These are phyloP conservation scores for Mrakia hoshinonis DNA, from an alignment of 768 basidiomycete species.

Conservation along the genomic window DNA sequence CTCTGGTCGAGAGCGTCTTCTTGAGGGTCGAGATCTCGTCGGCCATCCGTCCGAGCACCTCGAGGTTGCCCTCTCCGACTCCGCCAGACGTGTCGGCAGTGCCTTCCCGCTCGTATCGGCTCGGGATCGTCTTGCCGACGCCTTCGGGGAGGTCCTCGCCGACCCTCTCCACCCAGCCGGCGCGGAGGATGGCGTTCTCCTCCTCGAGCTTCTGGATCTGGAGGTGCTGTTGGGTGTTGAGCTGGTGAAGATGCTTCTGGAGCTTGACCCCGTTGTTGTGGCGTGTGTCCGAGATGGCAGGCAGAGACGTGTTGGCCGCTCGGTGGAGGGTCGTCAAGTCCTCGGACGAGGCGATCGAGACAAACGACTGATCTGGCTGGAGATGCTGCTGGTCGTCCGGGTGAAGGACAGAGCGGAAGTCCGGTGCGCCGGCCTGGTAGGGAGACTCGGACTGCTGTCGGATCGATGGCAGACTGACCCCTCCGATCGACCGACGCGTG, in stretches of 20 bases:
- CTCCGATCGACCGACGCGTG: conserved; percentile 45
- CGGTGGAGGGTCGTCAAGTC: conserved; percentile 66
- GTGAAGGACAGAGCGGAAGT: conserved; percentile 46
- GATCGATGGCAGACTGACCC: background rate
- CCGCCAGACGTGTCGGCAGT: background rate
- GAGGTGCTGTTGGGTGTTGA: conserved; percentile 54
- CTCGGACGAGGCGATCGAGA: conserved; percentile 78
- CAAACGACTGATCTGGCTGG: conserved; percentile 50
- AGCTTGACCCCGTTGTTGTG: conserved; percentile 77
- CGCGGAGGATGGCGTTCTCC: conserved; percentile 59
- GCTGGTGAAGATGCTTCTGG: conserved; percentile 73
- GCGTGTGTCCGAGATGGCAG: conserved; percentile 47
- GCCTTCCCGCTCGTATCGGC: background rate
- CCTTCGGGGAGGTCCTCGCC: background rate
- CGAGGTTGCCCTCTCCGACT: conserved; percentile 4
- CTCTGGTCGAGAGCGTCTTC: background rate
- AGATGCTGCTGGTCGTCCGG: conserved; percentile 39
- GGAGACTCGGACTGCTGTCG: conserved; percentile 1
- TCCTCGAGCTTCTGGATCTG: conserved; percentile 24
- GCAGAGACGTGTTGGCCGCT: conserved; percentile 59
- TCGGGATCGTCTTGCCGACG: background rate
- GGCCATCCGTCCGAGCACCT: conserved; percentile 2
- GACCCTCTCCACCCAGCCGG: background rate
- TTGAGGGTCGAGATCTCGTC: background rate
- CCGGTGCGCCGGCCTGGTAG: conserved; percentile 9